These are phyloP conservation scores for Bipolaris victoriae DNA, from an alignment of 2,329 filamentous ascomycete genomes.

Conservation along the genomic window DNA sequence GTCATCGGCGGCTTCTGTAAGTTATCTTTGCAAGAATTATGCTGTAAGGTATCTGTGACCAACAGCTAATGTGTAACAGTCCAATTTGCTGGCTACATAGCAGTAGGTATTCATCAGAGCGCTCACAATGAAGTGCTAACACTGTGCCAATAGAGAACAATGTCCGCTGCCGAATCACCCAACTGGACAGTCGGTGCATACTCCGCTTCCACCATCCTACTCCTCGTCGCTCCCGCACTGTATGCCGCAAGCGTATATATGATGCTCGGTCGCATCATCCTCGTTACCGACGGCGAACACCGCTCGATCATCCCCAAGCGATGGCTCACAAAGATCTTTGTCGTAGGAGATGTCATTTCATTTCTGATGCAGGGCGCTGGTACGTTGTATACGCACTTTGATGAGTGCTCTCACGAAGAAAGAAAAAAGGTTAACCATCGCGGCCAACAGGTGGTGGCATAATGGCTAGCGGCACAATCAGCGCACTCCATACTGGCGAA, in stretches of 20 bases:
- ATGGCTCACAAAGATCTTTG: slow-evolving; percentile 63
- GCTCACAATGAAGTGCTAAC: no score
- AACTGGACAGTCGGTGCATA: slow-evolving; percentile 28
- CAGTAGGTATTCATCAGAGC: not conserved
- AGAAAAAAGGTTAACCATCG: not conserved
- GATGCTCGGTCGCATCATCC: slow-evolving; percentile 53
- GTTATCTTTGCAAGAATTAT: no score
- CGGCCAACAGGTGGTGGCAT: slow-evolving; percentile 17
- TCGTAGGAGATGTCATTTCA: slow-evolving; percentile 58
- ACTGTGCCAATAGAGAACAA: no score
- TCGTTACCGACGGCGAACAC: slow-evolving; percentile 50
- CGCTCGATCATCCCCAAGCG: slow-evolving; percentile 52
- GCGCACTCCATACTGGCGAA: slow-evolving; percentile 50
- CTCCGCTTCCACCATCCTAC: slow-evolving; percentile 50
- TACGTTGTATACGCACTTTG: no score
- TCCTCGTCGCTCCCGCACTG: slow-evolving; percentile 49
- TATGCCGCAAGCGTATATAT: slow-evolving; percentile 58
- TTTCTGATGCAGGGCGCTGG: not conserved
- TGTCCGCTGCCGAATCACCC: no score
- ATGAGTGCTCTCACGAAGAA: no score
- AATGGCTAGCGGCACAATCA: slow-evolving; percentile 17
- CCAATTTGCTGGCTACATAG: not conserved
- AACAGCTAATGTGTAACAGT: slow-evolving; percentile 19
- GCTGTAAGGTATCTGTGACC: no score
- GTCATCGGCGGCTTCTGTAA: slow-evolving; percentile 50